A percentile compares a stretch with the other conserved stretches of the same genome.
These are phyloP conservation scores for Rhizopogon rudus DNA, from an alignment of 768 basidiomycete species.

Conservation along the genomic window DNA sequence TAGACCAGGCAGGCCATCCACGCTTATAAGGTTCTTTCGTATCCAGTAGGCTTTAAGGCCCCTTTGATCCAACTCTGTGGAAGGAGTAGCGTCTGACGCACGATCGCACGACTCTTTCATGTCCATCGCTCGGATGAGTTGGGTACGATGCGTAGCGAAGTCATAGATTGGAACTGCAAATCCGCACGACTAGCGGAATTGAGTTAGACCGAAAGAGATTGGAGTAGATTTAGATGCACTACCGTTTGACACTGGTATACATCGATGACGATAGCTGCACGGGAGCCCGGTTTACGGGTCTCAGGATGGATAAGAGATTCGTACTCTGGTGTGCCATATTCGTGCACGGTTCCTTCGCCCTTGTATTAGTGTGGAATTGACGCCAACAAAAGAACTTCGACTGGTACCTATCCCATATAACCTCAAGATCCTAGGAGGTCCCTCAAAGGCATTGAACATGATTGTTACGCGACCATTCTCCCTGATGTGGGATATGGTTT, in stretches of 20 bases:
- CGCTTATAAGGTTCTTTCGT: slow-evolving; percentile 40
- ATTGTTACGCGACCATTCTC: slow-evolving; percentile 64
- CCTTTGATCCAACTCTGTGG: slow-evolving; percentile 17
- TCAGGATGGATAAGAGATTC: slow-evolving; percentile 42
- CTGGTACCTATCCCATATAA: slow-evolving; percentile 52
- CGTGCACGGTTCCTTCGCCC: slow-evolving; percentile 48
- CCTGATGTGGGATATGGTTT: slow-evolving; percentile 56
- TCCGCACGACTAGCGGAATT: slow-evolving; percentile 54
- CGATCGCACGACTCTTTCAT: slow-evolving; percentile 40
- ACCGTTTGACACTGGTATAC: slow-evolving; percentile 53
- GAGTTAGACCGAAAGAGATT: background rate
- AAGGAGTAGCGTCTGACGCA: slow-evolving; percentile 3
- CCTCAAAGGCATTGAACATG: slow-evolving; percentile 58
- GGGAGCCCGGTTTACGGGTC: slow-evolving; percentile 51
- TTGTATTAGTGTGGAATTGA: background rate
- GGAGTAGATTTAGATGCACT: background rate
- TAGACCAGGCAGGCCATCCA: slow-evolving; percentile 58
- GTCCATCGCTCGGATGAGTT: slow-evolving; percentile 37
- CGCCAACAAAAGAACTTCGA: background rate
- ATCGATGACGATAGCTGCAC: slow-evolving; percentile 56
- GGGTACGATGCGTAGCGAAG: slow-evolving; percentile 52
- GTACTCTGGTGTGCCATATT: slow-evolving; percentile 61
- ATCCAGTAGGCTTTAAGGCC: slow-evolving; percentile 54
- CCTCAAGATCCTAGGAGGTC: slow-evolving; percentile 53
- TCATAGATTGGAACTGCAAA: slow-evolving; percentile 59